phyloP scores from a whole-genome alignment of 768 basidiomycete genomes.

The Podaxis sp. region DNA sequence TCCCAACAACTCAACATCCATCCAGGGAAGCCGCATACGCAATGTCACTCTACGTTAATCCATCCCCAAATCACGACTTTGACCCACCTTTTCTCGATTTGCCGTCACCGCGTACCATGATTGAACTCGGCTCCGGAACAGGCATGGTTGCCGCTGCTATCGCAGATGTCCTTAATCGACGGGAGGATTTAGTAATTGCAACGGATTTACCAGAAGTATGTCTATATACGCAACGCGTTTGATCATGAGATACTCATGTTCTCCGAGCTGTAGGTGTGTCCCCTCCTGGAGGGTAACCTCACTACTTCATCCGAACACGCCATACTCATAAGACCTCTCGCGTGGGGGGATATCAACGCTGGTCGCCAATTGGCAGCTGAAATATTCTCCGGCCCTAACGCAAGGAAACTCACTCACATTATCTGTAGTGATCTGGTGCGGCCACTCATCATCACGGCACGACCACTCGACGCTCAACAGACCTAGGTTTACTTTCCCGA shows the following conservation, averaged over 20 bases:
- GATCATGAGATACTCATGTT: not conserved
- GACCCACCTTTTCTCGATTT: conserved; percentile 46
- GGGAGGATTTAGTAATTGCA: conserved; percentile 44
- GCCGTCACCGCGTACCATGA: conserved; percentile 28
- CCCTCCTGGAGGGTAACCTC: conserved; percentile 39
- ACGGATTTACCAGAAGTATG: conserved; percentile 80
- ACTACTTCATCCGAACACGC: not conserved
- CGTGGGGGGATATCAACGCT: conserved; percentile 63
- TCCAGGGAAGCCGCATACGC: conserved; percentile 73
- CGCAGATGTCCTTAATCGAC: conserved; percentile 28
- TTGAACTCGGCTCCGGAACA: conserved; percentile 82
- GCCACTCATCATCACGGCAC: conserved; percentile 11
- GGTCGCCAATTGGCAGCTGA: conserved; percentile 34
- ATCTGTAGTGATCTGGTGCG: conserved; percentile 82
- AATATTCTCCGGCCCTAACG: conserved; percentile 19
- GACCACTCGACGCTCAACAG: not conserved
- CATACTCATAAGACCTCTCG: conserved; percentile 46
- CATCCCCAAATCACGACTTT: conserved; percentile 34
- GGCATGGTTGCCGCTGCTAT: conserved; percentile 52
- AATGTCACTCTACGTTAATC: conserved; percentile 50
- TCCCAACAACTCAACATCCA: conserved; percentile 6
- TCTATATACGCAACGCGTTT: not conserved
- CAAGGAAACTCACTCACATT: conserved; percentile 50
- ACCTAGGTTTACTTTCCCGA: conserved; percentile 83
- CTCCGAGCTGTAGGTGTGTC: conserved; percentile 34